phyloP scores from a whole-genome alignment of 2,329 filamentous ascomycete genomes.

The Penicillium sp. region DNA sequence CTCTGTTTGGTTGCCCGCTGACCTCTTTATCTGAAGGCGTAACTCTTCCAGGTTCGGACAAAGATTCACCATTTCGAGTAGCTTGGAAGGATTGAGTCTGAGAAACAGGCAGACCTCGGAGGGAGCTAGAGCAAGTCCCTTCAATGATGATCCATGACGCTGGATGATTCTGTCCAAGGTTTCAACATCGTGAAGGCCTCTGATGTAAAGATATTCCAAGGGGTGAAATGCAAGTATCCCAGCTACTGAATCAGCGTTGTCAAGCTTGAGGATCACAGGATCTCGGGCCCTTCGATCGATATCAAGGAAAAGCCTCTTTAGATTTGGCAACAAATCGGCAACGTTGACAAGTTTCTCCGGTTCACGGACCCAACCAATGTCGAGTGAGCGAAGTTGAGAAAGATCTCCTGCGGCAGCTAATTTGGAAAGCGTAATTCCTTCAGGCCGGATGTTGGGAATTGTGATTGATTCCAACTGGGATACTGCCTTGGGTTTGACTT shows the following conservation, averaged over 20 bases:
- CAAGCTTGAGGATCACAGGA: neutral
- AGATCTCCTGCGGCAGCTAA: slow-evolving; percentile 4
- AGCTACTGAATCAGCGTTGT: too few relatives aligned
- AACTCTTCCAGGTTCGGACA: slow-evolving; percentile 12
- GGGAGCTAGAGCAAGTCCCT: neutral
- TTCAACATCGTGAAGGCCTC: neutral
- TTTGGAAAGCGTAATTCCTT: neutral
- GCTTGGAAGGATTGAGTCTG: neutral
- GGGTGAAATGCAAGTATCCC: slow-evolving; percentile 7
- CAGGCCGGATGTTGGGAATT: neutral
- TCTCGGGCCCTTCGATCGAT: neutral
- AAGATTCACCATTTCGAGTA: slow-evolving; percentile 3
- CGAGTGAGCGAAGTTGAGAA: slow-evolving; percentile 4
- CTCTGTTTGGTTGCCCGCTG: slow-evolving; percentile 8
- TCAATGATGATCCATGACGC: slow-evolving; percentile 4
- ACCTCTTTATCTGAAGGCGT: slow-evolving; percentile 10
- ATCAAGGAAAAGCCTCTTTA: slow-evolving; percentile 5
- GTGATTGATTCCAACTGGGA: slow-evolving; percentile 6
- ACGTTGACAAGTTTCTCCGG: neutral
- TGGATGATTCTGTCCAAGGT: slow-evolving; percentile 1
- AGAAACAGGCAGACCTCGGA: neutral
- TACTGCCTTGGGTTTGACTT: neutral
- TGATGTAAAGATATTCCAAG: slow-evolving; percentile 6
- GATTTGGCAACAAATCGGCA: slow-evolving; percentile 3
- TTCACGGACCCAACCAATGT: neutral